Evolutionary conservation across 208 protist species (phyloP).

Genomic region (Leishmania tarentolae): DNA sequence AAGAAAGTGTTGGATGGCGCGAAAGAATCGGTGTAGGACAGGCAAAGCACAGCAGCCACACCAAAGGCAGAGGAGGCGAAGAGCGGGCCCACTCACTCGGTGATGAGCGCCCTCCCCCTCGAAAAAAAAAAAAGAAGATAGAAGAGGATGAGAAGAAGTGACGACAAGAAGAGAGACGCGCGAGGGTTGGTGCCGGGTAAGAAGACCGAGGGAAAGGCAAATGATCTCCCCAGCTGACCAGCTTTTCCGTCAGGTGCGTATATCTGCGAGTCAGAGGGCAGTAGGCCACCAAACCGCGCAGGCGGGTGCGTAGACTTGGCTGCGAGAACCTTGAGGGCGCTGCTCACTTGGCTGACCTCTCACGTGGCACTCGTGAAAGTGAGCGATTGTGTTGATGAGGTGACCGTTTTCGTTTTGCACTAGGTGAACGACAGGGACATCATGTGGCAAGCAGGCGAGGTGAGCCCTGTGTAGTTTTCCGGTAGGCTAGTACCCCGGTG

Average conservation of each 20-base stretch:
- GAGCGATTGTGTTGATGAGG: background rate
- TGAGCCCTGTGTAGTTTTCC: background rate
- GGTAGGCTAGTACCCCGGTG: constrained; percentile 59
- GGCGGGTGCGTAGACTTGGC: background rate
- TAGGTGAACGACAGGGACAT: background rate
- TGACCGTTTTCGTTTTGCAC: background rate
- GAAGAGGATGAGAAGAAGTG: background rate
- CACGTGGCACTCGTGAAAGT: background rate
- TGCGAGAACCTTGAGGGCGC: background rate
- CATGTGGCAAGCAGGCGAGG: background rate
- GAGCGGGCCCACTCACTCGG: background rate
- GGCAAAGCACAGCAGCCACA: background rate
- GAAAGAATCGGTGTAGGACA: background rate
- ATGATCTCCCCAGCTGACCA: background rate
- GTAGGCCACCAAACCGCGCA: background rate
- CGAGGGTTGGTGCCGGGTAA: background rate
- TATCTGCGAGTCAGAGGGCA: background rate
- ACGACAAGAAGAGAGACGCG: background rate
- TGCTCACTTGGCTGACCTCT: background rate
- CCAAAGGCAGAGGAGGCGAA: background rate
- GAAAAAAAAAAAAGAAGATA: background rate
- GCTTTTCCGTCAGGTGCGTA: background rate
- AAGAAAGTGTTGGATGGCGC: background rate
- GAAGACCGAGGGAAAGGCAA: background rate
- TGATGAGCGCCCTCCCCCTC: background rate